Evolutionary conservation across 805 yeast species (phyloP).

Genomic region (Zygoascus tannicola): DNA sequence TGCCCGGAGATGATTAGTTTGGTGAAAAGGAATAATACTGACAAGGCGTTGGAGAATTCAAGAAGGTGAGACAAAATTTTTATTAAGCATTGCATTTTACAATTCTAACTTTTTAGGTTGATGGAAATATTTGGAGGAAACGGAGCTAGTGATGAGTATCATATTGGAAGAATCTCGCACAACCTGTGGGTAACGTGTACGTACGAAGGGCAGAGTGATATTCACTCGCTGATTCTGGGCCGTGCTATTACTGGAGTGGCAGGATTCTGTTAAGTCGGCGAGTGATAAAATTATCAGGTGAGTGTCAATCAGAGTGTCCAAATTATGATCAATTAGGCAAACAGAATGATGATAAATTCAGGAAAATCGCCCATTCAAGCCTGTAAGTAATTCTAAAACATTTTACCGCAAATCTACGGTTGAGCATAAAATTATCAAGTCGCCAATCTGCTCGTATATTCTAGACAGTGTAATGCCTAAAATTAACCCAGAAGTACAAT

Average conservation of each 20-base stretch:
- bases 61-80: slow-evolving; percentile 16
- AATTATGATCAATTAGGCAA: no score
- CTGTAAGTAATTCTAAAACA: no score
- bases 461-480: no score
- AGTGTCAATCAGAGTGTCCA: no score
- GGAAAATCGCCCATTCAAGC: no score
- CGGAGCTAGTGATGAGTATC: slow-evolving; percentile 37
- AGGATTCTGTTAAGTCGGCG: slow-evolving; percentile 15
- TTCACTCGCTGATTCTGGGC: slow-evolving; percentile 34
- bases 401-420: no score
- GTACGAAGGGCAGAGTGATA: slow-evolving; percentile 39
- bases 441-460: no score
- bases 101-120: no score
- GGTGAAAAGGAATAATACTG: slow-evolving; percentile 37
- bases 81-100: not conserved
- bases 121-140: slow-evolving; percentile 41
- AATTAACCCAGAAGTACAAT: no score
- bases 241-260: slow-evolving; percentile 33
- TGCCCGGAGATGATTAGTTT: slow-evolving; percentile 37
- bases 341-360: no score
- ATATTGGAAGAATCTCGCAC: slow-evolving; percentile 34
- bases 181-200: slow-evolving; percentile 37
- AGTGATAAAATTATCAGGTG: no score
- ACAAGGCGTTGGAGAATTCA: slow-evolving; percentile 31
- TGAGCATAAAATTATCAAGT: no score